phyloP scores from a whole-genome alignment of 192 early-diverging fungal species.

The Podochytrium sp. region DNA sequence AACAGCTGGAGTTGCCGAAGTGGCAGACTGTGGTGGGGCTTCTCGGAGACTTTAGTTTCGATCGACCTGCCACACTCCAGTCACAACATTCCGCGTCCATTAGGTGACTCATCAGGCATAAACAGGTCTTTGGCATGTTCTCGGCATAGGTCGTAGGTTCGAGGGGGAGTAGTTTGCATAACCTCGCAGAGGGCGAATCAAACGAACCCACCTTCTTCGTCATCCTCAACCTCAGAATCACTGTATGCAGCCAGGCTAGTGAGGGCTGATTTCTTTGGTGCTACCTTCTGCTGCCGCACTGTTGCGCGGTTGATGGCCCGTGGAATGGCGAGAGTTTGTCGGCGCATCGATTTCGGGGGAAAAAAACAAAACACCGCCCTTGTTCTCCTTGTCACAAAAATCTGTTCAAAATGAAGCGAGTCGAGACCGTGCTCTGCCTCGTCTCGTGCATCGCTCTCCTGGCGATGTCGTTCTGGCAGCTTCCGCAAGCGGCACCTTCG shows the following conservation, averaged over 20 bases:
- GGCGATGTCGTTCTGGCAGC: too few relatives aligned
- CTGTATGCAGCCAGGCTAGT: background rate
- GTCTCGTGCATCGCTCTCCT: too few relatives aligned
- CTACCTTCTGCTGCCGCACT: too few relatives aligned
- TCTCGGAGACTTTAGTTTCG: background rate
- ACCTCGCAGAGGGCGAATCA: background rate
- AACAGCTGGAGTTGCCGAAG: background rate
- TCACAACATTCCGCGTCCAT: background rate
- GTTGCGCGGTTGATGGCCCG: background rate
- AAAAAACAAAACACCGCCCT: conserved; percentile 1
- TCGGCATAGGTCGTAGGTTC: background rate
- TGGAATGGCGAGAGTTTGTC: background rate
- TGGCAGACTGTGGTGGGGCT: background rate
- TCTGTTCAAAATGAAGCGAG: too few relatives aligned
- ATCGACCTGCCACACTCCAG: background rate
- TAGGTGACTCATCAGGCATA: background rate
- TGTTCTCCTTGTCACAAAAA: too few relatives aligned
- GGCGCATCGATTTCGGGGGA: background rate
- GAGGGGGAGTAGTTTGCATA: background rate
- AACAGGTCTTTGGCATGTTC: background rate
- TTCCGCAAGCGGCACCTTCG: too few relatives aligned
- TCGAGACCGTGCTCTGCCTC: too few relatives aligned
- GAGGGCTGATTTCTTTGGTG: background rate
- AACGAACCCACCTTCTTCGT: background rate
- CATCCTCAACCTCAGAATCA: background rate